phyloP scores from a whole-genome alignment of 2,329 filamentous ascomycete genomes.

The Penicillium expansum region DNA sequence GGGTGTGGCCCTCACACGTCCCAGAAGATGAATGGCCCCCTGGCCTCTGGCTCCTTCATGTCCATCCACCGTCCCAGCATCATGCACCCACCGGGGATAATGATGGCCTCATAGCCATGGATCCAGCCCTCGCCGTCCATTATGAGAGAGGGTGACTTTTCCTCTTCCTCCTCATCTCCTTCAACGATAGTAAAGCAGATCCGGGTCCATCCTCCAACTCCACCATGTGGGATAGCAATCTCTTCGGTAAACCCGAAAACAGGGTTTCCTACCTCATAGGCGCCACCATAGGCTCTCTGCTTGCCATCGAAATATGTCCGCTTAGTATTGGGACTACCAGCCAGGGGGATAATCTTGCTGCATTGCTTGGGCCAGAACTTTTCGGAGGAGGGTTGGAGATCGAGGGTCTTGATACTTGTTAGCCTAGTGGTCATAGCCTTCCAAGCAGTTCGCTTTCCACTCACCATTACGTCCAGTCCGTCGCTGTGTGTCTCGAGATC shows the following conservation, averaged over 20 bases:
- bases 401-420: conserved; percentile 22
- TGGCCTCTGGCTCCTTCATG: conserved; percentile 16
- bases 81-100: conserved; percentile 48
- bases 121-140: conserved; percentile 29
- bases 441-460: conserved; percentile 18
- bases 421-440: neutral
- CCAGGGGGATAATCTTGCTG: conserved; percentile 21
- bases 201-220: conserved; percentile 37
- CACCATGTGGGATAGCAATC: conserved; percentile 25
- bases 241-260: conserved; percentile 39
- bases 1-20: conserved; percentile 12
- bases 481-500: conserved; percentile 28
- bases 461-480: conserved; percentile 27
- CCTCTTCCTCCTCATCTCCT: neutral
- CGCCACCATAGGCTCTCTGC: conserved; percentile 15
- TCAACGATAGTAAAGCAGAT: conserved; percentile 39
- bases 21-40: conserved; percentile 37
- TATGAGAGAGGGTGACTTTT: conserved; percentile 7
- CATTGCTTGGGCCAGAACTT: conserved; percentile 32
- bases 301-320: conserved; percentile 29
- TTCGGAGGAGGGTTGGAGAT: conserved; percentile 15
- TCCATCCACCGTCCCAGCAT: conserved; percentile 51
- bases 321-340: neutral
- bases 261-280: conserved; percentile 10
- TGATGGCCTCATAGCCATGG: conserved; percentile 49